Conservation (phyloP, 495 filamentous ascomycete genomes). For the Aspergillus olivimuriae region DNA sequence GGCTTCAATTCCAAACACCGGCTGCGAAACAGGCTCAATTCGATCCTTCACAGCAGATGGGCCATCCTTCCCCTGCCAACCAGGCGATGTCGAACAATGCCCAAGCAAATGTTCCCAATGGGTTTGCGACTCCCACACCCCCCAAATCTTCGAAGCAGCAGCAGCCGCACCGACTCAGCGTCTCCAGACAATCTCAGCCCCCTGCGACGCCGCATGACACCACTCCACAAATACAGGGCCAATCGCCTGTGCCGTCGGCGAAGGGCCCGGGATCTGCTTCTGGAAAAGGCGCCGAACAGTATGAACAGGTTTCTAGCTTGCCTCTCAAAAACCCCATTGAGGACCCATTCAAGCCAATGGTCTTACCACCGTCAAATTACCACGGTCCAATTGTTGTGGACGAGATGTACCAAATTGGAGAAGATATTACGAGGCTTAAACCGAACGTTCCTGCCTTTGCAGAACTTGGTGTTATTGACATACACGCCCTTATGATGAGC, state of each 20-base stretch:
- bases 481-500: constrained; percentile 85
- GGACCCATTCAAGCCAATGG: constrained; percentile 52
- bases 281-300: constrained; percentile 35
- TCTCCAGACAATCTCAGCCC: constrained; percentile 34
- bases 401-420: constrained; percentile 54
- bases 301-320: constrained; percentile 42
- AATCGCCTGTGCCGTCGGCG: constrained; percentile 29
- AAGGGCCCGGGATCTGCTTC: constrained; percentile 32
- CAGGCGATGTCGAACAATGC: constrained; percentile 28
- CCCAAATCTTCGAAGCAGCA: constrained; percentile 35
- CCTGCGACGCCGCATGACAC: constrained; percentile 27
- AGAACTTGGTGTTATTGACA: constrained; percentile 82
- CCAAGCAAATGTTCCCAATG: constrained; percentile 30
- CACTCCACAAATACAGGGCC: constrained; percentile 24
- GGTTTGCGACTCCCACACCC: constrained; percentile 37
- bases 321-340: constrained; percentile 39
- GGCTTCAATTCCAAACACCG: constrained; percentile 36
- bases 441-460: constrained; percentile 67
- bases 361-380: constrained; percentile 44
- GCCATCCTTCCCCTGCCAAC: constrained; percentile 32
- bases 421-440: constrained; percentile 54
- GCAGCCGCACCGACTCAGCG: constrained; percentile 30
- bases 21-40: constrained; percentile 28
- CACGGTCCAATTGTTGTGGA: constrained; percentile 62
- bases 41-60: constrained; percentile 28